Evolutionary conservation across 176 grass and related monocot species (phyloP).

Genomic region (Aegilops longissima): DNA sequence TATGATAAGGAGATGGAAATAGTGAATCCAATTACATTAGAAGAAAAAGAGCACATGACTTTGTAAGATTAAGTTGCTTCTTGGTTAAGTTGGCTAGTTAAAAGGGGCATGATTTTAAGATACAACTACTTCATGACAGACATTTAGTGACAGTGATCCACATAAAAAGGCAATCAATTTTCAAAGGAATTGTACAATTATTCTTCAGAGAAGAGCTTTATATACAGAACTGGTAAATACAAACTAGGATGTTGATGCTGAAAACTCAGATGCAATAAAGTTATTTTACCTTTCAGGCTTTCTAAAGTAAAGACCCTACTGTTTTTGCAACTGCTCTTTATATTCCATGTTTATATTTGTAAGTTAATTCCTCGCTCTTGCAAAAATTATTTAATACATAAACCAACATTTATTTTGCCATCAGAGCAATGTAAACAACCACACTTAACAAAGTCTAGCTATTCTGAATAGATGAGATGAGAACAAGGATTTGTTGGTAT

Average conservation of each 20-base stretch:
- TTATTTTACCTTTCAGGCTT: neutral
- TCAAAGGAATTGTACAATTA: neutral
- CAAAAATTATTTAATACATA: neutral
- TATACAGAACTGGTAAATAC: neutral
- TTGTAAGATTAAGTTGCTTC: neutral
- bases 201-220: conserved; percentile 7
- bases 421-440: neutral
- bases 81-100: conserved; percentile 3
- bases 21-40: too few relatives aligned
- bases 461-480: neutral
- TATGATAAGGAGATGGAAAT: too few relatives aligned
- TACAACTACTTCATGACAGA: neutral
- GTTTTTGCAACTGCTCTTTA: neutral
- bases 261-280: neutral
- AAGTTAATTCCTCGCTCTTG: neutral
- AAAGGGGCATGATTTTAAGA: neutral
- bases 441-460: neutral
- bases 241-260: neutral
- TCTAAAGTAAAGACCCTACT: neutral
- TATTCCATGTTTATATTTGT: neutral
- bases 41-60: too few relatives aligned
- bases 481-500: conserved; percentile 2
- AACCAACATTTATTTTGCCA: neutral
- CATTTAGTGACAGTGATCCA: conserved; percentile 9
- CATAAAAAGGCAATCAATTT: neutral